Conservation (phyloP, 495 filamentous ascomycete species). For the Hypoxylon cercidicola region DNA sequence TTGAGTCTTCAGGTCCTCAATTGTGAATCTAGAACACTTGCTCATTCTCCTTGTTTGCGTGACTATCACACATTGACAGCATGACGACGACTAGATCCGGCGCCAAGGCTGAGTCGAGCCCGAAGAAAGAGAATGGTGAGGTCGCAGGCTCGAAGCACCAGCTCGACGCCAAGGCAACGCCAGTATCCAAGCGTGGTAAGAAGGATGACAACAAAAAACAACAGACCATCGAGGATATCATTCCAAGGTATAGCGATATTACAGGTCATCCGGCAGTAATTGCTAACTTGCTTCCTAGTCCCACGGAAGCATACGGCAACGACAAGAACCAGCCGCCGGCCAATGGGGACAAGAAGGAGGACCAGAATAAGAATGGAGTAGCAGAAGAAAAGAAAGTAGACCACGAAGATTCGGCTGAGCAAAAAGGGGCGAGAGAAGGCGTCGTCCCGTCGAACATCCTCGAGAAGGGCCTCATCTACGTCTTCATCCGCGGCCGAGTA, state of each 20-base stretch:
- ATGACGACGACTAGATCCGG: constrained; percentile 48
- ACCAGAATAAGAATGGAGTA: constrained; percentile 3
- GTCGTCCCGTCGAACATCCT: constrained; percentile 76
- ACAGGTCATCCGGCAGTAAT: neutral
- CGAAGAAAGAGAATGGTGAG: constrained; percentile 23
- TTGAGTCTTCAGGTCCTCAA: neutral
- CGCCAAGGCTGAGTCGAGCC: constrained; percentile 33
- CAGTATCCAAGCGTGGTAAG: constrained; percentile 39
- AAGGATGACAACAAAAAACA: constrained; percentile 39
- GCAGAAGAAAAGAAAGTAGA: constrained; percentile 18
- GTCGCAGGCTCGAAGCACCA: constrained; percentile 38
- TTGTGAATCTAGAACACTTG: neutral
- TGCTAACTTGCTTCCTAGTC: constrained; percentile 28
- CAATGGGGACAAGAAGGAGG: constrained; percentile 8
- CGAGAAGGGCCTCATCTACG: constrained; percentile 95
- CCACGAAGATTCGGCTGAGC: constrained; percentile 27
- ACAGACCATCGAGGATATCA: constrained; percentile 41
- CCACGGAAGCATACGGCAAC: constrained; percentile 40
- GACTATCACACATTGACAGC: constrained; percentile 7
- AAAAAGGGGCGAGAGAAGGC: constrained; percentile 59
- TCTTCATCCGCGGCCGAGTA: constrained; percentile 86
- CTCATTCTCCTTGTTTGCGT: neutral
- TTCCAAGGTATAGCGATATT: constrained; percentile 32
- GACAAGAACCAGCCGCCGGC: constrained; percentile 16
- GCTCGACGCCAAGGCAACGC: constrained; percentile 26